Evolutionary conservation across 1,139 yeast genomes (phyloP), one percentile per base, ranked within the genome.

Genomic region (Chernovozyma sophiae-reginae): DNA sequence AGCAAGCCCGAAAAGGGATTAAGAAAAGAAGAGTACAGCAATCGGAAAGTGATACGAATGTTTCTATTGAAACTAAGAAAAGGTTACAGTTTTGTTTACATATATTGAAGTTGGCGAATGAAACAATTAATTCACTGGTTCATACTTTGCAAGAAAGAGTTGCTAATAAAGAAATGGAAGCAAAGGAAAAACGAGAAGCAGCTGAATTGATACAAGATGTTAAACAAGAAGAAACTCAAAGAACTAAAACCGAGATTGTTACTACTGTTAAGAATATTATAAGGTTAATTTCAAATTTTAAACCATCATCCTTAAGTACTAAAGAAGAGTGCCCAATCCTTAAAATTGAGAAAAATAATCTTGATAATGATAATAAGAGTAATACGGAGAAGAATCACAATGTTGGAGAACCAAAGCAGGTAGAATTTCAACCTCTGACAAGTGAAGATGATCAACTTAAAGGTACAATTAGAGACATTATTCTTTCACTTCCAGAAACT

Each of bases 181-280:
- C 45, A 34, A 43, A 40, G 46, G 44, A 37, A 47, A 44, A 36
- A 39, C 46, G 27, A 60, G 41, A 38, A 17, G 46, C 42, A 14
- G 38, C 43, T 4, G 36, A 37, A 19, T 33, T 28, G 14, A 13
- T 15, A 6, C 17, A 20, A 14, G 48, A 42, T 11, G 37, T 31
- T 7, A 33, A 36, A 14, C 42, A 44, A 18, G 40, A 38, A 18
- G 44, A 44, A 13, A 60, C 62, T 2, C 62, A 58, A 36, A 73
- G 78, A 42, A 71, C 92, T 32, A 85, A 86, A 48, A 77, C 80
- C 43, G 98, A 92, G 51, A 86, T 92, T 29, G 81, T 90, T 7
- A 75, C 85, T 4, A 92, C 97, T 0, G 90, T 92, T 19, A 86
- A 87, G 56, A 90, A 89, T 55, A 87, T 90, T 36, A 89, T 90